Evolutionary conservation across 768 basidiomycete species (phyloP), one percentile per base, ranked within the genome.

Genomic region (Chiua virens): DNA sequence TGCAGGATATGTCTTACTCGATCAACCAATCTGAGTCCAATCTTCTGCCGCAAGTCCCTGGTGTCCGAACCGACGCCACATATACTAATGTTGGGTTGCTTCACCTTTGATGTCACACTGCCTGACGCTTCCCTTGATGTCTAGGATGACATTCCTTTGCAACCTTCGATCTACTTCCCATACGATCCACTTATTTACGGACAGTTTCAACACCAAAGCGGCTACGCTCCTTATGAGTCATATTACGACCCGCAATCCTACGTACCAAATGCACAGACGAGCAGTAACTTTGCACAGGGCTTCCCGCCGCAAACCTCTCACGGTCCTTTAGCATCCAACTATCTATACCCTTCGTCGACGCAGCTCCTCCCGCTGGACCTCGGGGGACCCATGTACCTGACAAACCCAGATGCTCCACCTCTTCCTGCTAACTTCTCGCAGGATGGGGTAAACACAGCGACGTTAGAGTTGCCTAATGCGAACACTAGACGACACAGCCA

Each of bases 401-500:
- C 18, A 8, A 42, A 42, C 18, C 14, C 35, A 3, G 35, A 18
- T 42, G 17, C 44, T 40, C 43, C 23, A 17, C 54, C 28, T n/a
- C 21, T 22, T 18, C 21, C 50, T 43, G 45, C 35, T 28, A 42
- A 34, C 36, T 34, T 25, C 37, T 22, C 32, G 37, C 38, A 28
- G 18, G 27, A 32, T 18, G 44, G 32, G 22, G 42, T 37, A 32
- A 40, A 20, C 56, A 62, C 63, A 48, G 53, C 42, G 42, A 55
- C 17, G 8, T 8, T 14, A 8, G 45, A 41, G 15, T 25, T 49
- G n/a, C 30, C 44, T 40, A 40, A 46, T 42, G 28, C 42, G 28
- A 43, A 20, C 11, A 40, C 28, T 20, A 23, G 32, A 8, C 41
- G 14, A 25, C 42, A 63, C 52, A 66, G 66, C 68, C 62, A 56